Base-by-base conservation (phyloP, 768 basidiomycete genomes). In the Tricholoma bakamatsutake region DNA sequence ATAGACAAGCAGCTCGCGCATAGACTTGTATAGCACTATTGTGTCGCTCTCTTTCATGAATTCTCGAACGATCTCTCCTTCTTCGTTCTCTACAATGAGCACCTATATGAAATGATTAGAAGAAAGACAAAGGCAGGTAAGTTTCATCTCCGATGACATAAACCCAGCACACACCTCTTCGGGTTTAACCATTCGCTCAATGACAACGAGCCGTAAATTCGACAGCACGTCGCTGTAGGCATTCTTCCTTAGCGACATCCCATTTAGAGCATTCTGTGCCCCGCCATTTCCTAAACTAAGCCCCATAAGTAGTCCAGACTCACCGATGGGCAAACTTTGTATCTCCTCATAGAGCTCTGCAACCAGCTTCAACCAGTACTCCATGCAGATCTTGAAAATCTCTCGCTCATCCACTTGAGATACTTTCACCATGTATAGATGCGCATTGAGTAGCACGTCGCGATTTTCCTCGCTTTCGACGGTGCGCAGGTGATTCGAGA, bases 21-120 rank as follows among this genome's bases (percentile, higher is more conserved):
- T 98, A 33, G 88, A 88, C 79, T 98, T 99, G 81, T 98, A 99
- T 27, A 99, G 79, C 17, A 98, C 95, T 63, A 98, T 98, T 39
- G 96, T 99, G 68, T 99, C 96, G 66, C 77, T 87, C 75, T 99
- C 96, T 76, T 98, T 92, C 93, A 98, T 92, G 73, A 98, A 97
- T 70, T 99, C 96, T 58, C 96, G 85, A 11, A 99, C 97, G 57
- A 98, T 97, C 77, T 99, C 97, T 56, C 96, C 97, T 70, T 99
- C 96, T 59, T 99, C 96, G 66, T 99, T 98, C 73, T 98, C 97
- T 27, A 98, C 97, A 61, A 98, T 95, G 48, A 99, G 77, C 8
- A 98, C 95, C 94, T 98, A 13, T 57, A 15, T 51, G 50, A 39
- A 9, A 28, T 24, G 27, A 13, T 39, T 35, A 47, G 13, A 35